Evolutionary conservation across 495 filamentous ascomycete species (phyloP), one percentile per base, ranked within the genome.

Genomic region (Hypoxylon subgilvum): DNA sequence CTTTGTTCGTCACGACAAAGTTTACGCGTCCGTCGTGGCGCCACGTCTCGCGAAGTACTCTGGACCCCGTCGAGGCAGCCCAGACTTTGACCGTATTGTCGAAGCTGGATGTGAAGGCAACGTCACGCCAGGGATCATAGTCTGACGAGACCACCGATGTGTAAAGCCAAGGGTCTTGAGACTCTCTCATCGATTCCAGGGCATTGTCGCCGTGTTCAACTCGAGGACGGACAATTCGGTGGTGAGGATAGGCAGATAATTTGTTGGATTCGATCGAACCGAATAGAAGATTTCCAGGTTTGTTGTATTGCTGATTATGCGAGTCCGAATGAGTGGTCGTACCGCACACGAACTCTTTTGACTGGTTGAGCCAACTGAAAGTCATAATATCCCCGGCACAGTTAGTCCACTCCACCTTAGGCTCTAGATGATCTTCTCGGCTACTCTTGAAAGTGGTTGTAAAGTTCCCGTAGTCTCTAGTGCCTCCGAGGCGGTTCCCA

Each of bases 231-330:
- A 72, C 72, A 8, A 87, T 78, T 16, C 83, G 80, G 64, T 96
- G 92, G 32, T 91, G 83, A 0, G 87, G 79, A 13, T 91, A 76
- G 35, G 92, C 88, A 36, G 73, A 70, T 10, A 96, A 62, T 2
- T 71, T 74, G 25, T 82, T 82, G 0, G 55, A 59, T 2, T 63
- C 63, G 3, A 83, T 68, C n/a, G 90, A 83, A 1, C 92, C 91
- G 12, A 93, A 65, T 3, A 92, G 55, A 3, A 96, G 75, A 67
- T 96, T 96, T 17, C 88, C 86, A 0, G 81, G 79, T 39, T 87
- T 82, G 62, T 96, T 96, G 71, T 96, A 96, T 46, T 90, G 86
- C 74, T 91, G 88, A 52, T 89, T 90, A 46, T 86, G 80, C 0
- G 81, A 69, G 65, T 96, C 91, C 1, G 84, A 84, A 50, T 89